These are phyloP conservation scores for Eucalyptus curtisii DNA, from an alignment of 345 rosid species.

Conservation along the genomic window DNA sequence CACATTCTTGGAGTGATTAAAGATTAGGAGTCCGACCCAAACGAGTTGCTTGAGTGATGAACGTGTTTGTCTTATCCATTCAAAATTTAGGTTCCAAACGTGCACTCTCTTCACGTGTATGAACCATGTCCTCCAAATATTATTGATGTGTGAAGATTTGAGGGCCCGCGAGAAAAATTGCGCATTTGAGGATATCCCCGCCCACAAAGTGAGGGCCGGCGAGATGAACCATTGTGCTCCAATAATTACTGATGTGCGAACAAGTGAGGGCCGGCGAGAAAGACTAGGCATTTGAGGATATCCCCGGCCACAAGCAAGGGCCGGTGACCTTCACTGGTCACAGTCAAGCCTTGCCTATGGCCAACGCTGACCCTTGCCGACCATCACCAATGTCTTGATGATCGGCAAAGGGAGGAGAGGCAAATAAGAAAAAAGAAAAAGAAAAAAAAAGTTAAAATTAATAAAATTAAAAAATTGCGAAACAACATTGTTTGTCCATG, in stretches of 20 bases:
- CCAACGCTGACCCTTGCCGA: fast-evolving
- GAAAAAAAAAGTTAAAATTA: too few species aligned
- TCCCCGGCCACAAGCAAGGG: background rate
- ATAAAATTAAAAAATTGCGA: too few species aligned
- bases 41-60: background rate
- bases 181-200: background rate
- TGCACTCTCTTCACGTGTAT: background rate
- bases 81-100: background rate
- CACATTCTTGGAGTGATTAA: background rate
- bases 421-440: too few species aligned
- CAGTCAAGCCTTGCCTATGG: background rate
- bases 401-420: background rate
- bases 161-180: background rate
- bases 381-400: background rate
- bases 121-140: background rate
- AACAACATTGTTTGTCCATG: too few species aligned
- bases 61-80: background rate
- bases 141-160: background rate
- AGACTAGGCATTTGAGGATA: background rate
- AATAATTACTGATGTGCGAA: background rate
- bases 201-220: background rate
- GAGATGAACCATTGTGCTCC: background rate
- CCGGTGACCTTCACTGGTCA: fast-evolving
- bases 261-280: background rate
- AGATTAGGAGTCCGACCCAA: background rate